Conservation (phyloP, 805 yeast genomes). For the Zygoascus tannicola region DNA sequence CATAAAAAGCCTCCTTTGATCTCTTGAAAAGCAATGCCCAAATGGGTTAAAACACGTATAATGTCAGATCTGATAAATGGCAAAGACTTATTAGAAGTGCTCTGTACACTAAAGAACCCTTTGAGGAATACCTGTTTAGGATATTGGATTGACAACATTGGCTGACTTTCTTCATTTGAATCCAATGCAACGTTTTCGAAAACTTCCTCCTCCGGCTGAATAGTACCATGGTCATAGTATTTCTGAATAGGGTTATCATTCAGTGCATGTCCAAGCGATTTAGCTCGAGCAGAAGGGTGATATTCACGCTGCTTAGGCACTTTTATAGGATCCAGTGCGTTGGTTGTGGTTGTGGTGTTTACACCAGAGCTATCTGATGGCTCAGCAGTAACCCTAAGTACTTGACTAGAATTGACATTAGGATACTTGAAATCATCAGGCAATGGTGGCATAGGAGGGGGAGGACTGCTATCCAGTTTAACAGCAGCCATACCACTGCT, state of each 20-base stretch:
- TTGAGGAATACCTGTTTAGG: slow-evolving; percentile 85
- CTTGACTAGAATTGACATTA: not conserved
- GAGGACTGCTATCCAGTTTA: not conserved
- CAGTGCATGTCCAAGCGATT: slow-evolving; percentile 64
- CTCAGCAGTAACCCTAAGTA: not conserved
- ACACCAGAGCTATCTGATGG: not conserved
- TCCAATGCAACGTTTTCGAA: slow-evolving; percentile 17
- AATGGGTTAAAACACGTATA: slow-evolving; percentile 60
- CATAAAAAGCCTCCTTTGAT: slow-evolving; percentile 93
- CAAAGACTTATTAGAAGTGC: slow-evolving; percentile 86
- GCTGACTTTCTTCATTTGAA: slow-evolving; percentile 1
- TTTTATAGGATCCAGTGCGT: not conserved
- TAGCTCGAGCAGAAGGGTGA: slow-evolving; percentile 84
- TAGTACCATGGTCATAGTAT: not conserved
- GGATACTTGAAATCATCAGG: slow-evolving; percentile 3
- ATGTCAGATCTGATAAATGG: slow-evolving; percentile 82
- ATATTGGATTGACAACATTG: slow-evolving; percentile 87
- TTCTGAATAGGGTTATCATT: slow-evolving; percentile 3
- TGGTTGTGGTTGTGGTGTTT: not conserved
- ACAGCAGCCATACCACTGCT: not conserved
- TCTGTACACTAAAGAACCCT: slow-evolving; percentile 90
- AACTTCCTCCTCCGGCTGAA: slow-evolving; percentile 14
- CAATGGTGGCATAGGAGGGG: slow-evolving; percentile 2
- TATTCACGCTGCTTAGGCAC: slow-evolving; percentile 14
- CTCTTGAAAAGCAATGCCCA: slow-evolving; percentile 77